These are phyloP conservation scores for Hyaloscypha hepaticicola DNA, from an alignment of 495 filamentous ascomycete species.

Conservation along the genomic window DNA sequence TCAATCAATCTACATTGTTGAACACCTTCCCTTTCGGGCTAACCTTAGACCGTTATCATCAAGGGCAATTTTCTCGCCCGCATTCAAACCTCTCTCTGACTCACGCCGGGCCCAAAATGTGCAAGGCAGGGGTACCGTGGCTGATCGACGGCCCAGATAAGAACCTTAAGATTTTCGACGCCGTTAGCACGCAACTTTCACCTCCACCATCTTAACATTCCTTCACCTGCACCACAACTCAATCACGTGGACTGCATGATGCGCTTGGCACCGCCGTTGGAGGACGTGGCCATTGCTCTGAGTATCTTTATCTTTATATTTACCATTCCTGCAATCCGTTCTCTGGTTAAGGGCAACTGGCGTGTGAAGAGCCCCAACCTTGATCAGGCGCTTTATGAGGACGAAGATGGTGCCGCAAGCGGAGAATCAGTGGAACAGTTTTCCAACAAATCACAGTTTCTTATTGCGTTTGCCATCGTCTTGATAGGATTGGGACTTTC, in stretches of 20 bases:
- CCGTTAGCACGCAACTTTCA: neutral
- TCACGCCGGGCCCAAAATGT: neutral
- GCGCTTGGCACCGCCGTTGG: neutral
- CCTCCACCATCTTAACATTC: neutral
- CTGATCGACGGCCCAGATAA: neutral
- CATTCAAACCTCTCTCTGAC: neutral
- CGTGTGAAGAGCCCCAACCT: neutral
- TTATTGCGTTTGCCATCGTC: slow-evolving; percentile 37
- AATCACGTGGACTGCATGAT: neutral
- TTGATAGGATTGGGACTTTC: neutral
- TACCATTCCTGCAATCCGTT: neutral
- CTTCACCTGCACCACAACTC: neutral
- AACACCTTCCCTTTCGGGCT: neutral
- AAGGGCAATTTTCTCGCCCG: too few species aligned
- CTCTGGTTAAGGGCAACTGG: neutral
- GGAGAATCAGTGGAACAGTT: slow-evolving; percentile 51
- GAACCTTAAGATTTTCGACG: too few species aligned
- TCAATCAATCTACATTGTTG: too few species aligned
- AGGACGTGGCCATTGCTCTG: neutral
- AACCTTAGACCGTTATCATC: too few species aligned
- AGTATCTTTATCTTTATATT: neutral
- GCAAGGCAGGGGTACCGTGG: neutral
- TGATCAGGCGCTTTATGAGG: slow-evolving; percentile 44
- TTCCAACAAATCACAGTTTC: slow-evolving; percentile 42
- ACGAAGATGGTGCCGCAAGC: slow-evolving; percentile 59